Conservation (phyloP, 805 yeast genomes). For the Candida peoriensis region DNA sequence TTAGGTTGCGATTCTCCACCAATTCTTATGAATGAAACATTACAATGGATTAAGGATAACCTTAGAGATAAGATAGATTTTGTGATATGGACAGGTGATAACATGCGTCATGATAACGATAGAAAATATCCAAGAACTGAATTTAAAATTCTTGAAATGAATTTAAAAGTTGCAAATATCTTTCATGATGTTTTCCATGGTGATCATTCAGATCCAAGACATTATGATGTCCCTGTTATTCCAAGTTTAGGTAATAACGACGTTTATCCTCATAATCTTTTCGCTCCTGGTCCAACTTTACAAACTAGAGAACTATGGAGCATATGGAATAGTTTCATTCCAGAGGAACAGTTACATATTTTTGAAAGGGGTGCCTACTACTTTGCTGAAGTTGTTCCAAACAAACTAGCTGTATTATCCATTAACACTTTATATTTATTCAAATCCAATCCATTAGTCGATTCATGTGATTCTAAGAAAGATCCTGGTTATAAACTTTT, state of each 20-base stretch:
- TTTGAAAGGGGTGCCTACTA: constrained; percentile 74
- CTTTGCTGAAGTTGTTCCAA: constrained; percentile 75
- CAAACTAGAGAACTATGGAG: constrained; percentile 74
- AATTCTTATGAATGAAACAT: constrained; percentile 52
- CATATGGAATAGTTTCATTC: constrained; percentile 71
- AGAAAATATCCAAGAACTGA: constrained; percentile 71
- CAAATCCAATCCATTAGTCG: constrained; percentile 76
- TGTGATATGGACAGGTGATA: constrained; percentile 90
- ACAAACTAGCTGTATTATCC: constrained; percentile 69
- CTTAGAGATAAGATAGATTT: constrained; percentile 76
- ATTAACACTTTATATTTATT: constrained; percentile 74
- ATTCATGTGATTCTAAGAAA: constrained; percentile 63
- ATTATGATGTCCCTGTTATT: constrained; percentile 44
- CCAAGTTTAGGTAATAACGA: constrained; percentile 85
- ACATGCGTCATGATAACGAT: constrained; percentile 80
- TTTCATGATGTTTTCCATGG: constrained; percentile 50
- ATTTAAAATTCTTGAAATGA: constrained; percentile 62
- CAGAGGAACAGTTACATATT: constrained; percentile 69
- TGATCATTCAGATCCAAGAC: constrained; percentile 33
- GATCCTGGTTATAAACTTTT: constrained; percentile 79
- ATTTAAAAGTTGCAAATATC: constrained; percentile 47
- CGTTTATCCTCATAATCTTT: constrained; percentile 83
- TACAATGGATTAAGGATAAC: constrained; percentile 61
- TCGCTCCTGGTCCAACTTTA: constrained; percentile 83
- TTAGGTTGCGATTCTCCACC: constrained; percentile 77